Evolutionary conservation across 2,329 filamentous ascomycete species (phyloP).

Genomic region (Eurotiales sp.): DNA sequence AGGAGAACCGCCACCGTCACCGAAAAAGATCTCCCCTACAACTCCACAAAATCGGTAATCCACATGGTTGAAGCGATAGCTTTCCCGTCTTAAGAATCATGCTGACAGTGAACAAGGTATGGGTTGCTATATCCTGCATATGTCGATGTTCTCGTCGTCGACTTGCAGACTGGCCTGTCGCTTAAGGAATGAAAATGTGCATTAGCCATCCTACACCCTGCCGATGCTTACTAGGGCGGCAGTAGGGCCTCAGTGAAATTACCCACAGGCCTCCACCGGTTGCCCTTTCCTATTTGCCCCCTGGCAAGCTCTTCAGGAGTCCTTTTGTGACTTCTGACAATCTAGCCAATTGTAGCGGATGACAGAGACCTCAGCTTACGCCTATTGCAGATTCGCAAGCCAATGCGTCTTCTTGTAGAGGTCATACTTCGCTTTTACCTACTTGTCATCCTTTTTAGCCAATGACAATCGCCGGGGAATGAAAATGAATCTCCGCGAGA

Average conservation of each 20-base stretch:
- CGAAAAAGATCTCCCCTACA: neutral
- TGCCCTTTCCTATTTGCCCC: neutral
- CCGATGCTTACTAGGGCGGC: neutral
- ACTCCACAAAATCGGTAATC: neutral
- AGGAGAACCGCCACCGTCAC: neutral
- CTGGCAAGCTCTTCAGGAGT: neutral
- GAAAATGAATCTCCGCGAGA: neutral
- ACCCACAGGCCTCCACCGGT: neutral
- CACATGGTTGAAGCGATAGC: slow-evolving; percentile 1
- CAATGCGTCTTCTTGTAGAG: neutral
- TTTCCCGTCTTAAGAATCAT: no score
- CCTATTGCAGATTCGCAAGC: slow-evolving; percentile 7
- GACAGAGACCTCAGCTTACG: neutral
- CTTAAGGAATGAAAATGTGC: neutral
- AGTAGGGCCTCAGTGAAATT: neutral
- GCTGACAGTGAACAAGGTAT: neutral
- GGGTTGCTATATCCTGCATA: slow-evolving; percentile 2
- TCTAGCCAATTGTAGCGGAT: neutral
- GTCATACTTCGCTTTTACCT: neutral
- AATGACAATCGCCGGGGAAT: slow-evolving; percentile 2
- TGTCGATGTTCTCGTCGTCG: neutral
- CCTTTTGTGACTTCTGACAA: neutral
- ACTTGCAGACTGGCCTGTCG: neutral
- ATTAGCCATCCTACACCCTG: neutral
- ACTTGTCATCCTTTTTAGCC: neutral